Conservation (phyloP, 2,329 filamentous ascomycete species). For the Fusarium tanahbumbuense region DNA sequence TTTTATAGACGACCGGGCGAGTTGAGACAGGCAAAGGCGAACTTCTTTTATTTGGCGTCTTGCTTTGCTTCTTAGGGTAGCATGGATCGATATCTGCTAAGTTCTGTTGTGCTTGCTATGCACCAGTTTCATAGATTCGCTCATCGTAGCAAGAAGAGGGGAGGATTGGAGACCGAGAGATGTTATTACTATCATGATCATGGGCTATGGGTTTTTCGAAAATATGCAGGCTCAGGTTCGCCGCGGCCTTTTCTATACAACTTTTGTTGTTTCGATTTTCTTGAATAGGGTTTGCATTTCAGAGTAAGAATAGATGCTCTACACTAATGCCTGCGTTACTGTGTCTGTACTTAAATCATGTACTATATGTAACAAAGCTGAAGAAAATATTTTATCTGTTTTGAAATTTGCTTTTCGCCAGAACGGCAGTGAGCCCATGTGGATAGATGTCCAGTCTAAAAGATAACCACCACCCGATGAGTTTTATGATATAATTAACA, state of each 20-base stretch:
- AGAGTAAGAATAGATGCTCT: conserved; percentile 38
- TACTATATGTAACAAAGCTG: background rate
- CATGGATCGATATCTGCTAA: conserved; percentile 21
- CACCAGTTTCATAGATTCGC: conserved; percentile 17
- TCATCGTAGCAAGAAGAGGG: conserved; percentile 18
- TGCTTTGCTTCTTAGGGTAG: conserved; percentile 24
- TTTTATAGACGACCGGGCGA: conserved; percentile 43
- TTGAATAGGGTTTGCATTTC: conserved; percentile 44
- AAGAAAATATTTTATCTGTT: background rate
- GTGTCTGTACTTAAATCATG: background rate
- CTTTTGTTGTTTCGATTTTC: conserved; percentile 35
- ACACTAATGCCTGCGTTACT: conserved; percentile 9
- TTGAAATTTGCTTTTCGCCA: background rate
- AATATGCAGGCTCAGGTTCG: conserved; percentile 32
- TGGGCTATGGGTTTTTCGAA: conserved; percentile 44
- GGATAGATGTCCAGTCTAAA: conserved; percentile 3
- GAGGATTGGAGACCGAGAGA: conserved; percentile 29
- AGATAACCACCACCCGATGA: background rate
- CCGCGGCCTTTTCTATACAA: conserved; percentile 36
- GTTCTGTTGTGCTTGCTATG: conserved; percentile 35
- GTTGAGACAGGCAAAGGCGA: conserved; percentile 26
- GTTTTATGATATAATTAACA: background rate
- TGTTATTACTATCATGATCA: conserved; percentile 44
- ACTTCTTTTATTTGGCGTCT: conserved; percentile 34
- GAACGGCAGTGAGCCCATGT: conserved; percentile 1